Conservation (phyloP, 352 stramenopile genomes). For the Globisporangium recalcitrans region DNA sequence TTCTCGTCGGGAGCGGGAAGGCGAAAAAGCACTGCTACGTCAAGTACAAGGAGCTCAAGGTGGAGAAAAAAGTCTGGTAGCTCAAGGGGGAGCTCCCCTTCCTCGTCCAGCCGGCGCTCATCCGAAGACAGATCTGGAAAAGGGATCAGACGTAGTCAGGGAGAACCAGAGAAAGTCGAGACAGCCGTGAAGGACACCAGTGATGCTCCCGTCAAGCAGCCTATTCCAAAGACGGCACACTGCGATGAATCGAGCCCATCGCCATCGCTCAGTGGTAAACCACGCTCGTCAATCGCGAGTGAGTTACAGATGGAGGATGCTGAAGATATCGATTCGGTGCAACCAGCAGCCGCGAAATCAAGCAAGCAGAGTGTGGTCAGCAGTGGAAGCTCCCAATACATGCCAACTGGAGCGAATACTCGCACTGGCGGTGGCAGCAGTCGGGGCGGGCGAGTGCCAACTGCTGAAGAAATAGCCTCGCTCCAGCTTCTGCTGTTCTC, state of each 20-base stretch:
- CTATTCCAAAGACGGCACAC: background rate
- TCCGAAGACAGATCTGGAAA: slow-evolving; percentile 16
- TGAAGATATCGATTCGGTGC: slow-evolving; percentile 15
- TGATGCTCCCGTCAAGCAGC: background rate
- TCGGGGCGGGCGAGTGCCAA: slow-evolving; percentile 18
- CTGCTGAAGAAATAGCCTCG: slow-evolving; percentile 36
- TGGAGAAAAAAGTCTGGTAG: slow-evolving; percentile 32
- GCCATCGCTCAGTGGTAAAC: background rate
- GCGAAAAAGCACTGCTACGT: slow-evolving; percentile 81
- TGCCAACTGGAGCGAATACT: background rate
- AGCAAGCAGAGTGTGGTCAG: background rate
- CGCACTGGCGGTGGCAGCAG: background rate
- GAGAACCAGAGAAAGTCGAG: slow-evolving; percentile 1
- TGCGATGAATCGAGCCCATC: background rate
- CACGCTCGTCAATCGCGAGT: slow-evolving; percentile 1
- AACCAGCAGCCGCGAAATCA: background rate
- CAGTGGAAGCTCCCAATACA: background rate
- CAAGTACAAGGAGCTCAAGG: slow-evolving; percentile 83
- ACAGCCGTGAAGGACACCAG: slow-evolving; percentile 24
- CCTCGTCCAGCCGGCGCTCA: slow-evolving; percentile 14
- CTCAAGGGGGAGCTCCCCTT: slow-evolving; percentile 20
- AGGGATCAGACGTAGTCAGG: background rate
- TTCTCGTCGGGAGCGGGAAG: slow-evolving; percentile 50
- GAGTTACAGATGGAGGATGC: slow-evolving; percentile 18
- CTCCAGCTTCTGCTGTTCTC: slow-evolving; percentile 62